Evolutionary conservation across 495 filamentous ascomycete species (phyloP).

Genomic region (Talaromyces liani): DNA sequence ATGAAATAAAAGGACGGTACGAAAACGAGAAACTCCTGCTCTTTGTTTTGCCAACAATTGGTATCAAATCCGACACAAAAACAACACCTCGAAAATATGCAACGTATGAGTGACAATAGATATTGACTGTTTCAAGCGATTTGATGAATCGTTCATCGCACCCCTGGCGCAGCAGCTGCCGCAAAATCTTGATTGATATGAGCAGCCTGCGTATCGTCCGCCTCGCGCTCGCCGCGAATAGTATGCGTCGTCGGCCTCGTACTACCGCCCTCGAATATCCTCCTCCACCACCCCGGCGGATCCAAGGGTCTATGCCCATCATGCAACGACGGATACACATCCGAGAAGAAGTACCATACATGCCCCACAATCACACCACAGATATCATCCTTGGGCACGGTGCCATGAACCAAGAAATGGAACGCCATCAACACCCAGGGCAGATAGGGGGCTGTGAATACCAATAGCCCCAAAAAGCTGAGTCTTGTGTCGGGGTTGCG

Average conservation of each 20-base stretch:
- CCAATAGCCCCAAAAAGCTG: slow-evolving; percentile 82
- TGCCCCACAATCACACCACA: slow-evolving; percentile 90
- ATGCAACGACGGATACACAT: slow-evolving; percentile 89
- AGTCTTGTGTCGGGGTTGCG: slow-evolving; percentile 87
- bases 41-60: background rate
- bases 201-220: slow-evolving; percentile 18
- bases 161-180: slow-evolving; percentile 32
- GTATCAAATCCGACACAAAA: background rate
- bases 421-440: slow-evolving; percentile 96
- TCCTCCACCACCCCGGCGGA: slow-evolving; percentile 84
- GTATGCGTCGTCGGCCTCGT: background rate
- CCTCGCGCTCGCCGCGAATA: slow-evolving; percentile 4
- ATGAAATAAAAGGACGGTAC: background rate
- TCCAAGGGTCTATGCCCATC: slow-evolving; percentile 80
- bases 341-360: slow-evolving; percentile 96
- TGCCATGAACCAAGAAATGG: slow-evolving; percentile 75
- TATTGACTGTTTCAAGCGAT: too few relatives aligned
- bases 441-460: slow-evolving; percentile 89
- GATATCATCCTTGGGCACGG: slow-evolving; percentile 89
- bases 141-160: slow-evolving; percentile 19
- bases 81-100: background rate
- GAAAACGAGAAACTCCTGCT: background rate
- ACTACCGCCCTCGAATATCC: slow-evolving; percentile 59
- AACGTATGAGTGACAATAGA: background rate
- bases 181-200: slow-evolving; percentile 31